These are phyloP conservation scores for Colletotrichum tabaci DNA, from an alignment of 2,329 filamentous ascomycete species.

Conservation along the genomic window DNA sequence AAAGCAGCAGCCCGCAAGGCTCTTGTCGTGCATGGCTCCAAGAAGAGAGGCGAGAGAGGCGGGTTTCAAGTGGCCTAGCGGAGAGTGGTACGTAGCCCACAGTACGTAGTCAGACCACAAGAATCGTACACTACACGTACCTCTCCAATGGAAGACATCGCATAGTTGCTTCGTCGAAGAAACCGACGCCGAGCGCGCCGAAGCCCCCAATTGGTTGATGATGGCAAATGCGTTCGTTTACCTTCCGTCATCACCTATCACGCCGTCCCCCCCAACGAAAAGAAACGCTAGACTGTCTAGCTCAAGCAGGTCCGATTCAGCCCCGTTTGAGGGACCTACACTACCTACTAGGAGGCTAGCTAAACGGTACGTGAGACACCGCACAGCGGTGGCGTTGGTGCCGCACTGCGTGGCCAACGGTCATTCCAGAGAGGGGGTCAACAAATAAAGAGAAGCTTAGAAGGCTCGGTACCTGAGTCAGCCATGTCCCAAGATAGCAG, in stretches of 20 bases:
- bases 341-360: not conserved
- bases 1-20: not conserved
- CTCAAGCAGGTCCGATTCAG: not conserved
- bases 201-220: not conserved
- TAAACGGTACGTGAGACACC: slow-evolving; percentile 4
- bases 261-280: not conserved
- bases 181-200: slow-evolving; percentile 3
- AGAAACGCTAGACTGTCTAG: not conserved
- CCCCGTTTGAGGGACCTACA: not conserved
- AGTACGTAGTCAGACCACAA: not conserved
- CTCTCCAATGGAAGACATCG: not conserved
- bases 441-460: not conserved
- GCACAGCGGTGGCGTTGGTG: not conserved
- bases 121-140: not conserved
- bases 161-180: slow-evolving; percentile 15
- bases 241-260: not conserved
- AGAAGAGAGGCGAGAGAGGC: not conserved
- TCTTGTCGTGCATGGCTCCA: not conserved
- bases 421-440: not conserved
- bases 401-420: slow-evolving; percentile 24
- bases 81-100: not conserved
- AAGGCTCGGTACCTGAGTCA: not conserved
- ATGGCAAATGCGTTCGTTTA: not conserved
- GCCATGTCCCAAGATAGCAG: slow-evolving; percentile 15
- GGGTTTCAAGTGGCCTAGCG: not conserved